Evolutionary conservation across 176 grass and related monocot genomes (phyloP).

Genomic region (Urochloa ruziziensis): DNA sequence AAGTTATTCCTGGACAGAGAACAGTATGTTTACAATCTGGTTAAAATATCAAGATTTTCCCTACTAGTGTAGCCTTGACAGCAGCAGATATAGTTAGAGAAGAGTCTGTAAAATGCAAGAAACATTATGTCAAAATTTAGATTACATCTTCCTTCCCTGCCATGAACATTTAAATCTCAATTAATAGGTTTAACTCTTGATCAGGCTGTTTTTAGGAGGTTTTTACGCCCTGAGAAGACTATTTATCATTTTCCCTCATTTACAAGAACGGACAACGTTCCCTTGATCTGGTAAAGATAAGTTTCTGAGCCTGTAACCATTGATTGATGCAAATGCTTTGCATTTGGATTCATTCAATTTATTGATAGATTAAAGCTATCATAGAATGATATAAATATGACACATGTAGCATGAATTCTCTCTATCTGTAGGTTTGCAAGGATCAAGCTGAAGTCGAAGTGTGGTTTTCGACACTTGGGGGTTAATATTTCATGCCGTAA

Average conservation of each 20-base stretch:
- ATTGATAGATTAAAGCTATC: background rate
- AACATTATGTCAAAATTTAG: background rate
- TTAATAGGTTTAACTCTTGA: constrained; percentile 26
- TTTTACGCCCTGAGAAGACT: constrained; percentile 90
- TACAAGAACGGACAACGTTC: constrained; percentile 89
- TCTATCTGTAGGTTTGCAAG: constrained; percentile 78
- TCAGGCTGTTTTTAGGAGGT: constrained; percentile 81
- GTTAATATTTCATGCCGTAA: constrained; percentile 48
- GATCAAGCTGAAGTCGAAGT: constrained; percentile 92
- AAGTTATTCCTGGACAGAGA: constrained; percentile 91
- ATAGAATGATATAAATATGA: background rate
- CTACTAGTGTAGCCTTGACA: constrained; percentile 1
- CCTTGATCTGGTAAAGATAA: constrained; percentile 88
- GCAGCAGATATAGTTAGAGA: background rate
- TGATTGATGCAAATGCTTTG: constrained; percentile 18
- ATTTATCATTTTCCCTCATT: constrained; percentile 95
- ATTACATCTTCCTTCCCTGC: constrained; percentile 8
- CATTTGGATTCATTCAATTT: constrained; percentile 26
- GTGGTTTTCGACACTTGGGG: constrained; percentile 75
- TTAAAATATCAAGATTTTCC: constrained; percentile 1
- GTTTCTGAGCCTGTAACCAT: background rate
- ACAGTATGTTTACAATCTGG: constrained; percentile 58
- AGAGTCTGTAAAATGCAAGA: background rate
- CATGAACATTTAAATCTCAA: background rate
- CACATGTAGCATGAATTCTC: background rate